A percentile compares a stretch with the other conserved stretches of the same genome.
phyloP scores from a whole-genome alignment of 768 basidiomycete genomes.

The Rhodotorula babjevae region DNA sequence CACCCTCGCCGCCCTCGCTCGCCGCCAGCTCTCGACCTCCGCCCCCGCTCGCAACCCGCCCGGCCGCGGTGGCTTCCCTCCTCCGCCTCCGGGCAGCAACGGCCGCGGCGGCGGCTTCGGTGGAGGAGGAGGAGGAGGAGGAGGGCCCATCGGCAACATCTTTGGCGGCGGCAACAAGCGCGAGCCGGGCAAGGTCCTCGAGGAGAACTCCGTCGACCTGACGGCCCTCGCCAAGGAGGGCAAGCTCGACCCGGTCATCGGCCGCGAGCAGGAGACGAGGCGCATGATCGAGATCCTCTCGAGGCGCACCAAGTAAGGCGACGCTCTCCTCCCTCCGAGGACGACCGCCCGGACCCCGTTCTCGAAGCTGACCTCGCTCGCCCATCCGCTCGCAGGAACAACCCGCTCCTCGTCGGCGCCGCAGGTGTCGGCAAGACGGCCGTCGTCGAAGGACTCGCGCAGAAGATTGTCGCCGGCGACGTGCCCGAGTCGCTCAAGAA shows the following conservation, averaged over 20 bases:
- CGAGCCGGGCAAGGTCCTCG: constrained; percentile 31
- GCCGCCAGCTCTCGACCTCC: constrained; percentile 1
- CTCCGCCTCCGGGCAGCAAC: neutral
- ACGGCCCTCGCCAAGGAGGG: constrained; percentile 47
- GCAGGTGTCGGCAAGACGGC: constrained; percentile 66
- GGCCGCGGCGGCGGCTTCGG: constrained; percentile 24
- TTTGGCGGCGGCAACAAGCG: constrained; percentile 25
- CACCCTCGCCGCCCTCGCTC: neutral
- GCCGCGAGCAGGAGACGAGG: constrained; percentile 32
- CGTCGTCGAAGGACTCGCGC: constrained; percentile 89
- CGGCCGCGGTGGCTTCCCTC: neutral
- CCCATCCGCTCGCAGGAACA: constrained; percentile 59
- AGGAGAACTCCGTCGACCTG: constrained; percentile 43
- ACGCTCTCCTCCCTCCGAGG: neutral
- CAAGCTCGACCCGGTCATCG: constrained; percentile 37
- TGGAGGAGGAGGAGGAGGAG: too few species aligned
- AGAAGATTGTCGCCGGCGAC: constrained; percentile 87
- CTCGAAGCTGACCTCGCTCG: too few species aligned
- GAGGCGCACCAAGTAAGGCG: constrained; percentile 54
- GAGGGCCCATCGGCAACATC: constrained; percentile 38
- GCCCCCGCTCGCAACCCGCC: neutral
- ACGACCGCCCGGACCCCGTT: neutral
- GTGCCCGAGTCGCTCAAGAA: constrained; percentile 68
- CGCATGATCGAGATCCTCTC: constrained; percentile 33
- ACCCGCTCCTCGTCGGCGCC: constrained; percentile 80